phyloP scores from a whole-genome alignment of 2,329 filamentous ascomycete species.

The Diaporthe sp. region DNA sequence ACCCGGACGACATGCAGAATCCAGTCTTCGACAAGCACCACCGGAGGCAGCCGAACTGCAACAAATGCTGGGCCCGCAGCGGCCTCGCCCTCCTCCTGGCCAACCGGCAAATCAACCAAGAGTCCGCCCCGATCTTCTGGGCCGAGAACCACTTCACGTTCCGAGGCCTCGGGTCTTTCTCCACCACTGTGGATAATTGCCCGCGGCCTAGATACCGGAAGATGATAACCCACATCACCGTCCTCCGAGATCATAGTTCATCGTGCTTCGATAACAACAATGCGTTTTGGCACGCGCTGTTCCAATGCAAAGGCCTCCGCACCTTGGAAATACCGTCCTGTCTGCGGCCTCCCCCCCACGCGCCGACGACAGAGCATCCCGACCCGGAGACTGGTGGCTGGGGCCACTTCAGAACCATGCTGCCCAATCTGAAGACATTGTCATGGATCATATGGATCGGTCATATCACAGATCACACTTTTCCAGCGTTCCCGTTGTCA shows the following conservation, averaged over 20 bases:
- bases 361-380: neutral
- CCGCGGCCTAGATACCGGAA: neutral
- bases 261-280: accelerated
- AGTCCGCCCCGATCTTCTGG: neutral
- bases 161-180: neutral
- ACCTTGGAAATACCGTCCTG: neutral
- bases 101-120: neutral
- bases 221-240: neutral
- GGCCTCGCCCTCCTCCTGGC: neutral
- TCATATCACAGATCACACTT: no score
- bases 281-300: neutral
- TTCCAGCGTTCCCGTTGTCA: no score
- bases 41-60: neutral
- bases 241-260: neutral
- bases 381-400: neutral
- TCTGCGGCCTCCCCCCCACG: no score
- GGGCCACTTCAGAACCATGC: neutral
- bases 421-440: neutral
- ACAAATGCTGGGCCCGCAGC: neutral
- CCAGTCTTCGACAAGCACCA: accelerated
- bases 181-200: neutral
- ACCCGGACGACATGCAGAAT: accelerated
- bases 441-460: neutral
- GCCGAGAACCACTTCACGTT: neutral
- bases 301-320: neutral